These are phyloP conservation scores for Somion occarium DNA, from an alignment of 1,284 basidiomycete species.

Conservation along the genomic window DNA sequence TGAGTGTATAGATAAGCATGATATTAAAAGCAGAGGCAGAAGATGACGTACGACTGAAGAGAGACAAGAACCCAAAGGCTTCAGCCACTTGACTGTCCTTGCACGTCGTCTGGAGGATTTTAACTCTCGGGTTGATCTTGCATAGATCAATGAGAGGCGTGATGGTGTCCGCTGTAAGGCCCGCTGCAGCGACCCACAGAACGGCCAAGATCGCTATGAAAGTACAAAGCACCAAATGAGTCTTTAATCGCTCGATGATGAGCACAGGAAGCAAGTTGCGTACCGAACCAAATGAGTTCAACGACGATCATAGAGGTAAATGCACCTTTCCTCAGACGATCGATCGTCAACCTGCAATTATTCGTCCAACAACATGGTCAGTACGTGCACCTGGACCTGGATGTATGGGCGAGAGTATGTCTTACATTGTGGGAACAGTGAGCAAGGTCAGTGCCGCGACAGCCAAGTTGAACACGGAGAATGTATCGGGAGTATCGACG, in stretches of 20 bases:
- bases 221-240: no score
- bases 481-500: constrained; percentile 6
- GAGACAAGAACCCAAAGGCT: constrained; percentile 14
- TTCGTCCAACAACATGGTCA: neutral
- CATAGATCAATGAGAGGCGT: constrained; percentile 7
- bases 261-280: no score
- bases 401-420: neutral
- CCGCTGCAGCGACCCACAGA: constrained; percentile 13
- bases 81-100: constrained; percentile 8
- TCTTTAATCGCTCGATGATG: no score
- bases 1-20: neutral
- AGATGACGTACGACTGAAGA: constrained; percentile 8
- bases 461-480: constrained; percentile 11
- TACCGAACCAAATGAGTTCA: constrained; percentile 25
- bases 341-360: constrained; percentile 18
- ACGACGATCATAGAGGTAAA: constrained; percentile 25
- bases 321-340: constrained; percentile 18
- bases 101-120: constrained; percentile 8
- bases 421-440: constrained; percentile 10
- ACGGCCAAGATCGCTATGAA: constrained; percentile 11
- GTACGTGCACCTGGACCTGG: neutral
- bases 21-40: neutral
- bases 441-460: constrained; percentile 10
- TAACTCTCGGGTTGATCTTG: constrained; percentile 1
- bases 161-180: constrained; percentile 7